These are phyloP conservation scores for Dioscorea zingiberensis DNA, from an alignment of 106 monocot genomes.

Conservation along the genomic window DNA sequence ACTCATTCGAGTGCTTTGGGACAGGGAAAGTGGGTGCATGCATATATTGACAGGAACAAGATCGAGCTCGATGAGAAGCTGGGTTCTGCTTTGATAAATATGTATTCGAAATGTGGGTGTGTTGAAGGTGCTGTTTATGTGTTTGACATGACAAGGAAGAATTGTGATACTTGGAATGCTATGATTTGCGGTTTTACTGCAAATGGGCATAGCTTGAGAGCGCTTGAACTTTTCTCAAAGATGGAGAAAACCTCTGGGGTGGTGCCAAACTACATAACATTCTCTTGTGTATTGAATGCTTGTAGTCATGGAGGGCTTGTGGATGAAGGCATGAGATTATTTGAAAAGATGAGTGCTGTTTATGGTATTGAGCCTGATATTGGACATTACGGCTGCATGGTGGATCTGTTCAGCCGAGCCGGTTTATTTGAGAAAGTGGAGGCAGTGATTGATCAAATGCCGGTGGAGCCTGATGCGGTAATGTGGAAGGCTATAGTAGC, in stretches of 20 bases:
- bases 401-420: conserved; percentile 27
- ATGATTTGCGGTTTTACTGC: conserved; percentile 19
- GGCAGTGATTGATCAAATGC: conserved; percentile 20
- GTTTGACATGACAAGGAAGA: conserved; percentile 13
- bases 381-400: conserved; percentile 35
- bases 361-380: conserved; percentile 20
- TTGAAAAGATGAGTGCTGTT: neutral
- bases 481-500: conserved; percentile 28
- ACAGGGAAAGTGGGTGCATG: conserved; percentile 32
- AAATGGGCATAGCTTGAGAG: conserved; percentile 11
- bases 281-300: conserved; percentile 3
- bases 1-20: conserved; percentile 20
- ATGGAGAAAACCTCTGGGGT: neutral
- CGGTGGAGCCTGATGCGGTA: conserved; percentile 22
- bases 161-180: conserved; percentile 19
- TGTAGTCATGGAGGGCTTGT: conserved; percentile 13
- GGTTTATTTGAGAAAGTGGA: conserved; percentile 27
- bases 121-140: conserved; percentile 13
- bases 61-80: conserved; percentile 5
- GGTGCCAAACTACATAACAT: conserved; percentile 3
- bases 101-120: conserved; percentile 33
- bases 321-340: neutral
- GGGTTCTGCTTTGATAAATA: conserved; percentile 18
- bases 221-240: conserved; percentile 9
- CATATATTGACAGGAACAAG: conserved; percentile 6